Base-by-base conservation (phyloP, 2,329 filamentous ascomycete species). In the Lachnellula hyalina region DNA sequence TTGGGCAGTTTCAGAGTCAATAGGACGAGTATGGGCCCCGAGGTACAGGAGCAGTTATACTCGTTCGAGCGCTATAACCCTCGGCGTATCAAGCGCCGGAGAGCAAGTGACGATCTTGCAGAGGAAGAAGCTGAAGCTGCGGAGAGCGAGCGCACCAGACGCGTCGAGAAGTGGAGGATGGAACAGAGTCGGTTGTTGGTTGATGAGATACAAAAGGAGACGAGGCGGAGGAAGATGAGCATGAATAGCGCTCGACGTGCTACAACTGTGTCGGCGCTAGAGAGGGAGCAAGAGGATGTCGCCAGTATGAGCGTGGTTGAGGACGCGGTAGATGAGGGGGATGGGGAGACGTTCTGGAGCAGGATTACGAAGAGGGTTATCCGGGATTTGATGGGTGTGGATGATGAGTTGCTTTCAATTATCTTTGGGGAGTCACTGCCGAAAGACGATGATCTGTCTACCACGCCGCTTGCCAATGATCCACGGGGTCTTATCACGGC, bases 161-260 rank as follows among this genome's bases (percentile, higher is more conserved):
- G 93, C 57, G 96, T 99, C 67, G 93, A 97, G 72, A 82, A 83
- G 50, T 99, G 94, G 94, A 83, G 92, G 53, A 73, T 95, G 67
- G 93, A 97, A 67, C 92, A 99, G 70, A 96, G 91, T 70, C 83
- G 83, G 55, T 84, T 90, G 11, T 75, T 99, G 28, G 71, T 96
- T 35, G 89, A 96, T 53, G 90, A 96, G 71, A 92, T 97, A 47
- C 89, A 95, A 71, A 86, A 83, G 58, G 90, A 96, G 72, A 96
- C 91, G 4, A 78, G 83, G 53, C 79, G 87, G 55, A 81, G 87
- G 55, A 79, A 85, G 34, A 81, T 83, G 69, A 86, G 83, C 7
- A 75, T 83, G 62, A 75, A 75, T 45, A 83, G 80, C 57, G 69
- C 71, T 57, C 68, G 64, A 41, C 68, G 69, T 53, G 69, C 69